phyloP scores from a whole-genome alignment of 192 early-diverging fungal genomes.

The Coemansia sp. region DNA sequence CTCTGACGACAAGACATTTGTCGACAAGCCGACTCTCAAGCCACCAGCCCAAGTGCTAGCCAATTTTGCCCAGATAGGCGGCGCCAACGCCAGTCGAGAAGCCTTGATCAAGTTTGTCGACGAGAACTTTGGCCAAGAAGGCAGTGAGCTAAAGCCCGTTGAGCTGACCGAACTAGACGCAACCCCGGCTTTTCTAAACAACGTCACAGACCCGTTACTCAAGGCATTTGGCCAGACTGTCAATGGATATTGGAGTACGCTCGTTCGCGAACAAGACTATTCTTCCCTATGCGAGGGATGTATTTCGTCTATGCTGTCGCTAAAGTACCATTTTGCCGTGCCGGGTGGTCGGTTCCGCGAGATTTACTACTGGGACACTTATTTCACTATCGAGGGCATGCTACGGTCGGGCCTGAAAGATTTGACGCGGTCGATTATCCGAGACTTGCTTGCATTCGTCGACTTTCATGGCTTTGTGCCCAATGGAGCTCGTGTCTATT shows the following conservation, averaged over 20 bases:
- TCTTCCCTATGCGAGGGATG: constrained; percentile 58
- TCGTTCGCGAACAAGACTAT: constrained; percentile 59
- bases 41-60: constrained; percentile 56
- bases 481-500: constrained; percentile 75
- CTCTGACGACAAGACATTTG: constrained; percentile 74
- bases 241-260: constrained; percentile 59
- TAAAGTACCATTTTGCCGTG: constrained; percentile 64
- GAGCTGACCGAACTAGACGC: constrained; percentile 35
- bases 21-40: constrained; percentile 65
- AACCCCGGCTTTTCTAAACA: constrained; percentile 49
- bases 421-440: constrained; percentile 56
- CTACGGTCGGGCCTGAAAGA: constrained; percentile 56
- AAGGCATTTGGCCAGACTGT: constrained; percentile 52
- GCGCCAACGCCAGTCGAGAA: constrained; percentile 26
- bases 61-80: constrained; percentile 54
- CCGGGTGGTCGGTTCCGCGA: constrained; percentile 75
- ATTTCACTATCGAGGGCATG: constrained; percentile 66
- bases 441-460: constrained; percentile 62
- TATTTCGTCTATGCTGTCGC: constrained; percentile 55
- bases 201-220: constrained; percentile 50
- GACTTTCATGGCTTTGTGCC: constrained; percentile 67
- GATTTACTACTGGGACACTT: constrained; percentile 77
- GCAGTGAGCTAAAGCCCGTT: constrained; percentile 53
- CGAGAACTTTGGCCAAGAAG: constrained; percentile 58
- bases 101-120: constrained; percentile 55